These are phyloP conservation scores for Penicillium lagena DNA, from an alignment of 495 filamentous ascomycete species.

Conservation along the genomic window DNA sequence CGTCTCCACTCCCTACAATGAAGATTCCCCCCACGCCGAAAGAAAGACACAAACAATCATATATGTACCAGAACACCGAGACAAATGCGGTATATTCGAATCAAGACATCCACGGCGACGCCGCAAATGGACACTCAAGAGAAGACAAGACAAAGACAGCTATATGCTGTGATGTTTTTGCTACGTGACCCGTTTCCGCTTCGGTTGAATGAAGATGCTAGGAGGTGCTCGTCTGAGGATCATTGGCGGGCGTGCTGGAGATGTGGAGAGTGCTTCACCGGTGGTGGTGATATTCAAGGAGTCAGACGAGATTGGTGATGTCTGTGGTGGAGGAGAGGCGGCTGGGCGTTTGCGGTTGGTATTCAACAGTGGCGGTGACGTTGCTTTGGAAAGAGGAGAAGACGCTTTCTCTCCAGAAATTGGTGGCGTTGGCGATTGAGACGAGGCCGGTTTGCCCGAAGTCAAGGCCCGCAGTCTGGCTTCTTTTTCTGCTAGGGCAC, in stretches of 20 bases:
- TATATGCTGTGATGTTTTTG: not conserved
- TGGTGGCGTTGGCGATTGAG: not conserved
- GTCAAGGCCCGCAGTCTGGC: constrained; percentile 23
- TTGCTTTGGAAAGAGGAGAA: not conserved
- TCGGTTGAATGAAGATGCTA: constrained; percentile 36
- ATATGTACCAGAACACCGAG: too few relatives aligned
- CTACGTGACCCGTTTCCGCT: constrained; percentile 22
- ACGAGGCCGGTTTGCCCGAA: constrained; percentile 11
- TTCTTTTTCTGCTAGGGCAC: constrained; percentile 23
- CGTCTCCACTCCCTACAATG: too few relatives aligned
- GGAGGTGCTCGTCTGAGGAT: constrained; percentile 28
- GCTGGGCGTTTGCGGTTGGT: constrained; percentile 6
- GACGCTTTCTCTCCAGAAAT: constrained; percentile 1
- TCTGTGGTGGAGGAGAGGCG: constrained; percentile 2
- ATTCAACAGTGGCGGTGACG: constrained; percentile 1
- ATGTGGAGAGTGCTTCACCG: not conserved
- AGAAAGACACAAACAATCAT: too few relatives aligned
- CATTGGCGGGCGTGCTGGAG: constrained; percentile 14
- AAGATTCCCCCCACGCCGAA: too few relatives aligned
- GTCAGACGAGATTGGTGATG: not conserved
- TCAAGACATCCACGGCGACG: not conserved
- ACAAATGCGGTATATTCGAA: not conserved
- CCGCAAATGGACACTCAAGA: too few relatives aligned
- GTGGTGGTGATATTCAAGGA: not conserved
- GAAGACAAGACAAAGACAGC: too few relatives aligned